phyloP scores from a whole-genome alignment of 305 asterid genomes.

The Ilex paraguariensis region DNA sequence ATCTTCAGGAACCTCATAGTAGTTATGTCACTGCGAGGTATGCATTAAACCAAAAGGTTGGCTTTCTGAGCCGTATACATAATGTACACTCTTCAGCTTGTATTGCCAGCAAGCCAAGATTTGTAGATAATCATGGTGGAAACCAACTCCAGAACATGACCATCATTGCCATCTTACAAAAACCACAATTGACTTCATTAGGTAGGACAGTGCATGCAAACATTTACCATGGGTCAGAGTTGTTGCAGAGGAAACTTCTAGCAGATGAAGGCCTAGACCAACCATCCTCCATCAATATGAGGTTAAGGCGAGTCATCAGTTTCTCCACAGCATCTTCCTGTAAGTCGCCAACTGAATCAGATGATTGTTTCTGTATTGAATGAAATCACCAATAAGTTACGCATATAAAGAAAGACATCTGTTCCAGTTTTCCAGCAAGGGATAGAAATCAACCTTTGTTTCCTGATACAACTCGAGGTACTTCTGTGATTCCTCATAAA shows the following conservation, averaged over 20 bases:
- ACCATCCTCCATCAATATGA: constrained; percentile 70
- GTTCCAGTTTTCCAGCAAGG: neutral
- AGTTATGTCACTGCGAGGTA: no score
- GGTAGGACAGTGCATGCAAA: no score
- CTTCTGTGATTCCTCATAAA: constrained; percentile 58
- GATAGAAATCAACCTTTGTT: constrained; percentile 31
- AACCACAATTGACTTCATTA: neutral
- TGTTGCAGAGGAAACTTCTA: constrained; percentile 44
- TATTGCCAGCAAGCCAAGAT: no score
- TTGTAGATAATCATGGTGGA: no score
- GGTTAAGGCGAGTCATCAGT: constrained; percentile 52
- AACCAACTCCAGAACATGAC: no score
- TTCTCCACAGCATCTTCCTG: constrained; percentile 67
- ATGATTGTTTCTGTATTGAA: constrained; percentile 25
- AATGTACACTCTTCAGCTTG: no score
- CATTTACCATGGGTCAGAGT: constrained; percentile 69
- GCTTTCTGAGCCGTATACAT: no score
- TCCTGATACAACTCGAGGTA: constrained; percentile 55
- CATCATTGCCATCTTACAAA: no score
- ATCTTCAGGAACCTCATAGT: no score
- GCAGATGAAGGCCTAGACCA: constrained; percentile 51
- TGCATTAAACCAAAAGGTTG: no score
- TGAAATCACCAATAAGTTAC: constrained; percentile 5
- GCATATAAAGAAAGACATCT: neutral
- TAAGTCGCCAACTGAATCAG: constrained; percentile 23